A percentile compares a stretch with the other conserved stretches of the same genome.
phyloP scores from a whole-genome alignment of 2,329 filamentous ascomycete genomes.

The Beauveria scarabaeidicola region DNA sequence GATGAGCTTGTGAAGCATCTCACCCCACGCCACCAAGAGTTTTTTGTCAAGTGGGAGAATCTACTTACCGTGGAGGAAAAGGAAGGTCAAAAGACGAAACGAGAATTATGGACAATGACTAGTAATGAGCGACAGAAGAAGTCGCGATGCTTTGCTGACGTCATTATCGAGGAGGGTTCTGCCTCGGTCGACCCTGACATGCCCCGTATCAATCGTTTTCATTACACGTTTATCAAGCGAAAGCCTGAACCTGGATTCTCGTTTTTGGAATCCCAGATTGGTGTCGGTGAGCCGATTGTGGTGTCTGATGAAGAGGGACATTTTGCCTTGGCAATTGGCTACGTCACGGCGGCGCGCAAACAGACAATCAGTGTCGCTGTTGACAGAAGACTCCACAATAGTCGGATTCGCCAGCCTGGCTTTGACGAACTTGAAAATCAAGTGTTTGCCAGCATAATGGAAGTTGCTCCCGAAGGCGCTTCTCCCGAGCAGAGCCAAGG shows the following conservation, averaged over 20 bases:
- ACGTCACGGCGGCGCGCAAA: constrained; percentile 68
- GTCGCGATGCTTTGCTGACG: constrained; percentile 81
- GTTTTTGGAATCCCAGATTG: constrained; percentile 85
- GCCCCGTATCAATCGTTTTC: constrained; percentile 83
- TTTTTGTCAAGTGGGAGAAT: constrained; percentile 92
- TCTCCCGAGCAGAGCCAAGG: constrained; percentile 42
- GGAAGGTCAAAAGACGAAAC: constrained; percentile 74
- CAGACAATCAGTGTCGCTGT: constrained; percentile 78
- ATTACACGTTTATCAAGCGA: constrained; percentile 75
- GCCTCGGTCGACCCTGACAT: constrained; percentile 59
- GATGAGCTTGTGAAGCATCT: constrained; percentile 71
- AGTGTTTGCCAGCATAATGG: constrained; percentile 85
- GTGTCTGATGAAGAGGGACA: constrained; percentile 92
- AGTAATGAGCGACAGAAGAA: constrained; percentile 81
- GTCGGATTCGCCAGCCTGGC: constrained; percentile 62
- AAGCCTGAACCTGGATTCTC: constrained; percentile 56
- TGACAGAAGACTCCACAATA: constrained; percentile 81
- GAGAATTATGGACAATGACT: constrained; percentile 94
- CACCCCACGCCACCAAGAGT: constrained; percentile 64
- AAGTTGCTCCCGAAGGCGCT: constrained; percentile 53
- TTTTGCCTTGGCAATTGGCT: constrained; percentile 89
- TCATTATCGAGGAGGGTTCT: constrained; percentile 74
- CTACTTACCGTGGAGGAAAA: constrained; percentile 91
- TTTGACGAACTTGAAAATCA: constrained; percentile 76
- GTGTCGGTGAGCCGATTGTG: constrained; percentile 85